Evolutionary conservation across 805 yeast species (phyloP).

Genomic region (Zygotorulaspora sp.): DNA sequence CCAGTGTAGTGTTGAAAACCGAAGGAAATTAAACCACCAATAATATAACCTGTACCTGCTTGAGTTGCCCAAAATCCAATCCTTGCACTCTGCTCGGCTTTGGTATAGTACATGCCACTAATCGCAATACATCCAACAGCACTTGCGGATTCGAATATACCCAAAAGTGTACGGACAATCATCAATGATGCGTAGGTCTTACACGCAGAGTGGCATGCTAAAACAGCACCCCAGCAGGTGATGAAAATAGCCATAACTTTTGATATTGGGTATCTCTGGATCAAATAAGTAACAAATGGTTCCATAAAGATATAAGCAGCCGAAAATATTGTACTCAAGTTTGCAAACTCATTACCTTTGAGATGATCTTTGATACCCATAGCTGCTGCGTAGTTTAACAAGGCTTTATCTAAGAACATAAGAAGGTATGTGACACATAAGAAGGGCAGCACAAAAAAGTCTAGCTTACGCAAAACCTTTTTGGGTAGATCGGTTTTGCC

Average conservation of each 20-base stretch:
- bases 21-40: constrained; percentile 46
- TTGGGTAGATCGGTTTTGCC: constrained; percentile 25
- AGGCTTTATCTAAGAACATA: constrained; percentile 56
- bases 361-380: constrained; percentile 56
- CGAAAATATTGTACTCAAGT: constrained; percentile 50
- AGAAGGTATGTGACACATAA: constrained; percentile 51
- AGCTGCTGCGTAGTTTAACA: constrained; percentile 57
- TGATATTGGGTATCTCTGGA: constrained; percentile 52
- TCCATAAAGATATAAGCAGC: constrained; percentile 52
- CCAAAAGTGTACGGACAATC: constrained; percentile 51
- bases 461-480: constrained; percentile 40
- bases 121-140: constrained; percentile 55
- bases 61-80: constrained; percentile 56
- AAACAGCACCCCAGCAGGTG: constrained; percentile 50
- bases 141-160: constrained; percentile 51
- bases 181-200: constrained; percentile 48
- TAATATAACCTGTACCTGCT: constrained; percentile 47
- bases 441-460: constrained; percentile 44
- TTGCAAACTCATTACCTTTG: constrained; percentile 46
- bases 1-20: constrained; percentile 50
- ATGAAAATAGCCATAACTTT: constrained; percentile 47
- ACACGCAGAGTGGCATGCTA: constrained; percentile 50
- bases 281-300: constrained; percentile 44
- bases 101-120: constrained; percentile 60
- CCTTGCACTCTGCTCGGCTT: constrained; percentile 47